These are phyloP conservation scores for Globisporangium perplexum DNA, from an alignment of 352 stramenopile genomes.

Conservation along the genomic window DNA sequence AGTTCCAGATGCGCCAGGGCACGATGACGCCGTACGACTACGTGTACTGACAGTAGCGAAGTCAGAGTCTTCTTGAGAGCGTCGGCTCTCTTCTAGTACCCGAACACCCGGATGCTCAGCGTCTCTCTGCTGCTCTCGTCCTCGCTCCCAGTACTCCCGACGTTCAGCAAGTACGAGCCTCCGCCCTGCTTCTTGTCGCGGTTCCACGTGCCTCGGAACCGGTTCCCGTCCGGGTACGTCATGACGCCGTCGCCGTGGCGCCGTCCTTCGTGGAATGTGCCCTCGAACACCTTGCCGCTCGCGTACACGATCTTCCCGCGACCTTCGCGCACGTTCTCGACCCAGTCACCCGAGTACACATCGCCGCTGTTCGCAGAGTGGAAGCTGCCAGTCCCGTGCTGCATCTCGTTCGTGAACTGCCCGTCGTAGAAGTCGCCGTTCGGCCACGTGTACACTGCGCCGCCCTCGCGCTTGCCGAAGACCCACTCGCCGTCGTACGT, in stretches of 20 bases:
- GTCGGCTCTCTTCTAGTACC: constrained; percentile 16
- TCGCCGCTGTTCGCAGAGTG: constrained; percentile 34
- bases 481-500: constrained; percentile 65
- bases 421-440: constrained; percentile 85
- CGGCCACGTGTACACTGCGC: constrained; percentile 73
- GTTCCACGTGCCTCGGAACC: constrained; percentile 84
- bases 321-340: constrained; percentile 77
- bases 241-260: constrained; percentile 76
- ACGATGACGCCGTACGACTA: constrained; percentile 66
- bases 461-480: constrained; percentile 61
- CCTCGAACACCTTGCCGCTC: constrained; percentile 79
- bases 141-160: constrained; percentile 12
- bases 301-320: constrained; percentile 68
- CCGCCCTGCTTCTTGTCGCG: constrained; percentile 83
- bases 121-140: constrained; percentile 5
- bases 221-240: constrained; percentile 76
- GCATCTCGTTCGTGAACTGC: constrained; percentile 72
- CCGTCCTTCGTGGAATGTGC: constrained; percentile 73
- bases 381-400: constrained; percentile 79
- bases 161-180: constrained; percentile 56
- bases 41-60: constrained; percentile 29
- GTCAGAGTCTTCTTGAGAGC: neutral
- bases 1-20: constrained; percentile 58
- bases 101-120: constrained; percentile 34
- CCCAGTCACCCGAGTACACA: constrained; percentile 76